These are phyloP conservation scores for Malania oleifera DNA, from an alignment of 164 flowering plant genomes.

Conservation along the genomic window DNA sequence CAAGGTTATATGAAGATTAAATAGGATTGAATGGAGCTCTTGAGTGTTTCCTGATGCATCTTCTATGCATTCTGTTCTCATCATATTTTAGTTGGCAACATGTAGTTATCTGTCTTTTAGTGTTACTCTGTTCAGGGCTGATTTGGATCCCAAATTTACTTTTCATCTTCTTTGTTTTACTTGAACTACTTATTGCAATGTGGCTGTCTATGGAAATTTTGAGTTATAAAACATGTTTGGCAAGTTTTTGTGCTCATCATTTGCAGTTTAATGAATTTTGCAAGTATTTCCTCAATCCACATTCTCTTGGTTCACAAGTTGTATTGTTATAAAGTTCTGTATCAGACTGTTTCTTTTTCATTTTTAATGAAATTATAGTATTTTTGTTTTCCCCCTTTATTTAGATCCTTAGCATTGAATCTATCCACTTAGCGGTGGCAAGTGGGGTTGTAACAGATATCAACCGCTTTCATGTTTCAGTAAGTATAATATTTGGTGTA, in stretches of 20 bases:
- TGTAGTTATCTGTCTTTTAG: no score
- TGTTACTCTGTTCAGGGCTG: no score
- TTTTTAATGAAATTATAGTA: neutral
- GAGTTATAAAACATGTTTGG: neutral
- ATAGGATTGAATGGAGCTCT: no score
- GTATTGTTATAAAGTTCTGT: neutral
- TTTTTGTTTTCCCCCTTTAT: conserved; percentile 10
- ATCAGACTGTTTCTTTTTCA: neutral
- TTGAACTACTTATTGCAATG: no score
- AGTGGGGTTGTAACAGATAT: conserved; percentile 72
- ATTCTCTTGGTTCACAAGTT: no score
- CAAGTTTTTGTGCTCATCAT: neutral
- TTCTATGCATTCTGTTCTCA: no score
- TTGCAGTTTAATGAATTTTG: neutral
- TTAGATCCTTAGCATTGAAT: conserved; percentile 70
- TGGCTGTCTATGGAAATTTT: no score
- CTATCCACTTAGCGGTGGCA: conserved; percentile 49
- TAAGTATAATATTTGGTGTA: conserved; percentile 30
- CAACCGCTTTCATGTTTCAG: conserved; percentile 64
- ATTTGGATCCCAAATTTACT: no score
- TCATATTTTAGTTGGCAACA: no score
- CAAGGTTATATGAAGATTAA: no score
- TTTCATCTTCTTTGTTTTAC: neutral
- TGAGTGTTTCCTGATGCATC: no score
- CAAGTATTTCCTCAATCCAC: no score